Base-by-base conservation (phyloP, 2,329 filamentous ascomycete genomes). In the Endocalyx cinctus region DNA sequence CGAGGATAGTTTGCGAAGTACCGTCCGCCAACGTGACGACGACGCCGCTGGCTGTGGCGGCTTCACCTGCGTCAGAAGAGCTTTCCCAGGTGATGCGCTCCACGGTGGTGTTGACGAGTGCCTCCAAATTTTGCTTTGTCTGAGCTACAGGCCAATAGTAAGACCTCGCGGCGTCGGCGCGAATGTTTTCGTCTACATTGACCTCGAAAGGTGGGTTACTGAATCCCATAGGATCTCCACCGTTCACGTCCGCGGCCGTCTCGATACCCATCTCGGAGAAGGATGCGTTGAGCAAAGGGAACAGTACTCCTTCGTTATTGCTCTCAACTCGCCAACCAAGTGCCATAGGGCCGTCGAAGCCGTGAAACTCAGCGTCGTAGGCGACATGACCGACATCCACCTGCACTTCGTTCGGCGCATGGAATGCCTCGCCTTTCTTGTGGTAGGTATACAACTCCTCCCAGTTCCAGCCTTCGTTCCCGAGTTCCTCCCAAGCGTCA, bases 381-480 rank as follows among this genome's bases (percentile, higher is more conserved):
- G 20, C n/a, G 8, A 23, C 8, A n/a, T 23, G 20, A n/a, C 20
- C 20, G 8, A n/a, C 20, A 23, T n/a, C n/a, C 20, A 8, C 20
- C 8, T n/a, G 20, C 8, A n/a, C 8, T 8, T 8, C 8, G 8
- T 8, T 8, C 8, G n/a, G 20, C 8, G 20, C n/a, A 8, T 23
- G 20, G 20, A 23, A 23, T n/a, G 8, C n/a, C n/a, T 23, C 20
- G n/a, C 20, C n/a, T n/a, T 51, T 52, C 18, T 37, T 31, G 31
- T 45, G 50, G 37, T 57, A 57, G 4, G 54, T 48, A 10, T 48
- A 38, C 1, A 59, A 35, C 7, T 26, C 44, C 2, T 50, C 36
- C 51, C 52, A 62, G n/a, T 51, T 51, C 59, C 59, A 62, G 26
- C 52, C 52, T n/a, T 41, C 29, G 31, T 61, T 60, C 13, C 57